phyloP scores from a whole-genome alignment of 805 yeast species.

The Suhomyces prunicola region DNA sequence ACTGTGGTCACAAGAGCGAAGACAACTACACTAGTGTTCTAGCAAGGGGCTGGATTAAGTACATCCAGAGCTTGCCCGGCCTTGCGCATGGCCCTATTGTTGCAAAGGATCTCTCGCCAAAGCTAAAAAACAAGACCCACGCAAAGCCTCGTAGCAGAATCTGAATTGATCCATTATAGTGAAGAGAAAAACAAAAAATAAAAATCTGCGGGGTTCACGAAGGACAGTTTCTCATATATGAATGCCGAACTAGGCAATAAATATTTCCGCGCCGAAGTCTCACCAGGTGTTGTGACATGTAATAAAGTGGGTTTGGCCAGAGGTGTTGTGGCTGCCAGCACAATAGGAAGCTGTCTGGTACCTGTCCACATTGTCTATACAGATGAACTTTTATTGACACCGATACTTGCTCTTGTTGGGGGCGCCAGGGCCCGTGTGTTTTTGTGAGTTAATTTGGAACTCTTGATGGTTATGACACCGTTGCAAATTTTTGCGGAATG shows the following conservation, averaged over 20 bases:
- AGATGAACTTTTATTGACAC: neutral
- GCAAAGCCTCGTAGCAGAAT: neutral
- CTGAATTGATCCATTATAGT: neutral
- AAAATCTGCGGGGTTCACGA: neutral
- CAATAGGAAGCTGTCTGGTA: neutral
- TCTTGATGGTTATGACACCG: neutral
- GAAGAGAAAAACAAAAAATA: neutral
- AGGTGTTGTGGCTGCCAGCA: neutral
- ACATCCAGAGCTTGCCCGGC: neutral
- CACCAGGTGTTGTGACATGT: neutral
- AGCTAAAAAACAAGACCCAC: neutral
- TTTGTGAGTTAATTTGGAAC: neutral
- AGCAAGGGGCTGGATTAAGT: neutral
- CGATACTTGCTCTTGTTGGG: neutral
- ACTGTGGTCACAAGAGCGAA: neutral
- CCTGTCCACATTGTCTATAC: neutral
- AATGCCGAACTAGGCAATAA: neutral
- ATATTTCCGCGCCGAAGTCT: neutral
- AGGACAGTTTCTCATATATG: neutral
- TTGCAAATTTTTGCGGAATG: neutral
- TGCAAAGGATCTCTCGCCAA: neutral
- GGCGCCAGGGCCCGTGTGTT: neutral
- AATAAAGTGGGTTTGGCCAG: neutral
- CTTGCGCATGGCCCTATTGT: neutral
- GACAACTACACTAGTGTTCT: neutral